phyloP scores from a whole-genome alignment of 768 basidiomycete genomes.

The Xerocomellus intermedius region DNA sequence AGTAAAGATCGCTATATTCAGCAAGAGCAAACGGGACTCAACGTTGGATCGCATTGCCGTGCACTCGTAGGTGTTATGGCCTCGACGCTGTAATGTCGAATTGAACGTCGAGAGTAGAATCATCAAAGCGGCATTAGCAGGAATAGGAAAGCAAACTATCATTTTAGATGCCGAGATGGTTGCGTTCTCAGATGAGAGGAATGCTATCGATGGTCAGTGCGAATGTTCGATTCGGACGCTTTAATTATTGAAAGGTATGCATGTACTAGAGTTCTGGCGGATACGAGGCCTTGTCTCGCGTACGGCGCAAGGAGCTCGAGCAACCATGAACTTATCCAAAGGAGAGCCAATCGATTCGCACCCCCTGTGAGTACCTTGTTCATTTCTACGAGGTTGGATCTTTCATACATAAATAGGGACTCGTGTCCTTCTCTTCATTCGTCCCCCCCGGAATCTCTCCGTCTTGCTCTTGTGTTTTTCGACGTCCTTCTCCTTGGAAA shows the following conservation, averaged over 20 bases:
- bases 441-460: constrained; percentile 41
- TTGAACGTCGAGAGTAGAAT: constrained; percentile 38
- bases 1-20: constrained; percentile 71
- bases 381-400: neutral
- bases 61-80: constrained; percentile 40
- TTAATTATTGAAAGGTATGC: constrained; percentile 1
- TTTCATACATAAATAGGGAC: constrained; percentile 23
- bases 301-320: constrained; percentile 57
- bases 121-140: constrained; percentile 58
- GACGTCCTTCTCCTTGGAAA: constrained; percentile 74
- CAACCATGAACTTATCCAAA: constrained; percentile 20
- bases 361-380: constrained; percentile 14
- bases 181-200: constrained; percentile 59
- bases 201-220: constrained; percentile 66
- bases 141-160: constrained; percentile 39
- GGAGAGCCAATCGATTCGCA: constrained; percentile 21
- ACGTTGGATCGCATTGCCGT: constrained; percentile 73
- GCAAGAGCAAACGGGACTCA: constrained; percentile 84
- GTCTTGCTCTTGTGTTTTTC: constrained; percentile 84
- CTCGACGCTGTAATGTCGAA: neutral
- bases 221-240: neutral
- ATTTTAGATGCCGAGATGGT: constrained; percentile 90
- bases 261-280: constrained; percentile 70
- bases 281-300: constrained; percentile 58
- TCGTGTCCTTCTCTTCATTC: constrained; percentile 45